Evolutionary conservation across 2,329 filamentous ascomycete species (phyloP).

Genomic region (Phaeosphaeriaceae sp.): DNA sequence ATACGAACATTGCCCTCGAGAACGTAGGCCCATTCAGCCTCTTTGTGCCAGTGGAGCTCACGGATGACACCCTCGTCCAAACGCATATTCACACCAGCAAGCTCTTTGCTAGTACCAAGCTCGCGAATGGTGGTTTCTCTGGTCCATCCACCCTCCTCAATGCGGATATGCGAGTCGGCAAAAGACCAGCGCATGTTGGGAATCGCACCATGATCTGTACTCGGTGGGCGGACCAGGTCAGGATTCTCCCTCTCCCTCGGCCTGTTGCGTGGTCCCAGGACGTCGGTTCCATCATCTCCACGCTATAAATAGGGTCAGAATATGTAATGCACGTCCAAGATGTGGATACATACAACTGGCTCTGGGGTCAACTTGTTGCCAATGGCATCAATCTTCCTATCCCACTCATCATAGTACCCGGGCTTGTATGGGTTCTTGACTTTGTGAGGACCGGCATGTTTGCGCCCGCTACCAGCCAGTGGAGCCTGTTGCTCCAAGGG

Average conservation of each 20-base stretch:
- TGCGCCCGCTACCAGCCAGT: conserved; percentile 34
- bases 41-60: conserved; percentile 83
- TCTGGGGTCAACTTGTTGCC: conserved; percentile 69
- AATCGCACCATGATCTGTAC: conserved; percentile 75
- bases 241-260: conserved; percentile 74
- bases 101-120: conserved; percentile 70
- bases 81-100: conserved; percentile 81
- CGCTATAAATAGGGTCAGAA: conserved; percentile 32
- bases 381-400: conserved; percentile 68
- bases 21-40: conserved; percentile 81
- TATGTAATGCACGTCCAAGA: not conserved
- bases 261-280: conserved; percentile 74
- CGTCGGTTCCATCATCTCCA: conserved; percentile 67
- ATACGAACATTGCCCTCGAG: conserved; percentile 75
- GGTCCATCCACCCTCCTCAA: conserved; percentile 78
- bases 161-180: conserved; percentile 56
- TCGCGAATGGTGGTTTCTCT: conserved; percentile 75
- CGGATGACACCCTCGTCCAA: conserved; percentile 76
- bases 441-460: conserved; percentile 34
- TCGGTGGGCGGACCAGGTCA: conserved; percentile 74
- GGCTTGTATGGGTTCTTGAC: conserved; percentile 64
- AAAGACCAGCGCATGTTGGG: conserved; percentile 74
- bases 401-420: conserved; percentile 67
- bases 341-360: conserved; percentile 54
- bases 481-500: conserved; percentile 50